phyloP scores from a whole-genome alignment of 2,329 filamentous ascomycete genomes.

The Clarireedia hainanense region DNA sequence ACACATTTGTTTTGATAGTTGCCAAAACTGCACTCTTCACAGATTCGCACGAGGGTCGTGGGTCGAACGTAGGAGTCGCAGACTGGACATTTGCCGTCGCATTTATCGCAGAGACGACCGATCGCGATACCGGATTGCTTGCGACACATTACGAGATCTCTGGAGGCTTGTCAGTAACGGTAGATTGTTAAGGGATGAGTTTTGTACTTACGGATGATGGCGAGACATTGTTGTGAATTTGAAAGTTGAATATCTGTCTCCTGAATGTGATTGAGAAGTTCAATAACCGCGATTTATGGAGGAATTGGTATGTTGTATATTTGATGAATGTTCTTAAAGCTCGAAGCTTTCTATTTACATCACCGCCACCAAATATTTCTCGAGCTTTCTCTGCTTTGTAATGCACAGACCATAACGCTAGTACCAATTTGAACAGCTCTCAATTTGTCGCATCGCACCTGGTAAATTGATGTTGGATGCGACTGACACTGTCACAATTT shows the following conservation, averaged over 20 bases:
- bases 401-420: slow-evolving; percentile 15
- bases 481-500: neutral
- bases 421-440: neutral
- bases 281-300: neutral
- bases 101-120: slow-evolving; percentile 98
- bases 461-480: neutral
- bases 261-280: neutral
- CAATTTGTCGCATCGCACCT: neutral
- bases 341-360: slow-evolving; percentile 3
- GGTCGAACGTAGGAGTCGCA: slow-evolving; percentile 98
- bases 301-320: neutral
- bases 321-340: neutral
- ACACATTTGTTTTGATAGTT: slow-evolving; percentile 99
- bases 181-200: neutral
- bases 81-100: slow-evolving; percentile 97
- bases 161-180: slow-evolving; percentile 29
- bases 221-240: slow-evolving; percentile 24
- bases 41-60: slow-evolving; percentile 94
- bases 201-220: slow-evolving; percentile 57
- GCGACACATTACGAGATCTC: slow-evolving; percentile 98
- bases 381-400: slow-evolving; percentile 12
- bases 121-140: slow-evolving; percentile 97
- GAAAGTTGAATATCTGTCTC: neutral
- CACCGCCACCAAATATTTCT: slow-evolving; percentile 9
- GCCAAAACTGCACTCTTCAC: slow-evolving; percentile 98